Conservation (phyloP, 1,284 basidiomycete species). For the Microbotryum lychnidis-dioicae region DNA sequence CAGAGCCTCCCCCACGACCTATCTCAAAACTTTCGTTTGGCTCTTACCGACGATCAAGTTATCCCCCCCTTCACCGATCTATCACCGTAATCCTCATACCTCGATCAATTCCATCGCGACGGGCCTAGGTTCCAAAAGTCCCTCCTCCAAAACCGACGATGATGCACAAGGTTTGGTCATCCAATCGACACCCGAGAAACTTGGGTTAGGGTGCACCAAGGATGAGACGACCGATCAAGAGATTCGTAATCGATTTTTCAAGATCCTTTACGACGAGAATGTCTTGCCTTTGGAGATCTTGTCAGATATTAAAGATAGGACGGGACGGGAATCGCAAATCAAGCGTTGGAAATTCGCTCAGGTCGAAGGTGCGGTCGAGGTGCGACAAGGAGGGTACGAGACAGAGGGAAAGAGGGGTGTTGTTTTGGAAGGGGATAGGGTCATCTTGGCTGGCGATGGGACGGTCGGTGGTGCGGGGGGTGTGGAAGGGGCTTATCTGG, state of each 20-base stretch:
- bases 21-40: not conserved
- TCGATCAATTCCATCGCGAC: not conserved
- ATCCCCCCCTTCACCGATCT: not conserved
- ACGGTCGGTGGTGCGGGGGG: conserved; percentile 1
- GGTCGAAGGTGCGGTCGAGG: not conserved
- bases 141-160: not conserved
- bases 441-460: conserved; percentile 3
- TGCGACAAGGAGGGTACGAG: not conserved
- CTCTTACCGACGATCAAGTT: conserved; percentile 2
- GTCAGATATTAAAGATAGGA: not conserved
- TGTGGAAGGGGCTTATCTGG: not conserved
- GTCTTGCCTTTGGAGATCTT: not conserved
- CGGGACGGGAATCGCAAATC: not conserved
- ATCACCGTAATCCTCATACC: conserved; percentile 1
- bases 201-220: not conserved
- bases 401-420: not conserved
- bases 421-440: not conserved
- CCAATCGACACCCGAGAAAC: conserved; percentile 2
- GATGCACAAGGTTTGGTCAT: not conserved
- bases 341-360: conserved; percentile 7
- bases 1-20: not conserved
- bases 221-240: not conserved
- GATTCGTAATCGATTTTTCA: not conserved
- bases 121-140: not conserved
- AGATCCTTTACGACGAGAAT: not conserved